A percentile compares a stretch with the other conserved stretches of the same genome.
These are phyloP conservation scores for Claviceps pusilla DNA, from an alignment of 2,329 filamentous ascomycete species.

Conservation along the genomic window DNA sequence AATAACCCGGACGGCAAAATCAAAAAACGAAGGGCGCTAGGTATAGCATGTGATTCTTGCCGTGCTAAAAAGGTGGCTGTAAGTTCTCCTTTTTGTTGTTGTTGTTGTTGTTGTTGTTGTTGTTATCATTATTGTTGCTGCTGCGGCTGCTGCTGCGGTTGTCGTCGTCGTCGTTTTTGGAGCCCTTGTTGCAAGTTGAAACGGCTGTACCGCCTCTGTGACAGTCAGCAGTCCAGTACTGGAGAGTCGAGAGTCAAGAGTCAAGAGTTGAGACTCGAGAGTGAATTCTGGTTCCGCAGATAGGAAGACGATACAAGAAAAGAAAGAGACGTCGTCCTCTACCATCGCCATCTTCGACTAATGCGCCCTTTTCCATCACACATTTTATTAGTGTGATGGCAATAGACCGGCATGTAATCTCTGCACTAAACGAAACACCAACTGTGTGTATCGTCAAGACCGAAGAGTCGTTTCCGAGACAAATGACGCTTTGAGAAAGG, in stretches of 20 bases:
- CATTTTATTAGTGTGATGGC: not conserved
- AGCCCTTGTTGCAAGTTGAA: too few species aligned
- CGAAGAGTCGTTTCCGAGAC: not conserved
- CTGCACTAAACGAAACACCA: not conserved
- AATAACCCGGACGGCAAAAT: not conserved
- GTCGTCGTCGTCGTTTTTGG: too few species aligned
- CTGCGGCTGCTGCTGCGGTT: too few species aligned
- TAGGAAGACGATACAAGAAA: too few species aligned
- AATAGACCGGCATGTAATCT: not conserved
- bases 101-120: too few species aligned
- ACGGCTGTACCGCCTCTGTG: too few species aligned
- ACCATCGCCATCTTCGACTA: not conserved
- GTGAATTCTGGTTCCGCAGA: too few species aligned
- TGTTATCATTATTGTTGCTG: too few species aligned
- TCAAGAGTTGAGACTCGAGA: too few species aligned
- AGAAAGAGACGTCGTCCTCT: too few species aligned
- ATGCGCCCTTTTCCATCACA: not conserved
- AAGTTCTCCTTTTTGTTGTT: not conserved
- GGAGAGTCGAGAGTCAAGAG: too few species aligned
- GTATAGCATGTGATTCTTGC: not conserved
- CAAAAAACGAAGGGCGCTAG: not conserved
- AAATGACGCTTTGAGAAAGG: not conserved
- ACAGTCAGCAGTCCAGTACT: too few species aligned
- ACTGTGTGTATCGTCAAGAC: not conserved
- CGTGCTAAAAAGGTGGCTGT: slow-evolving; percentile 1